Conservation (phyloP, 768 basidiomycete species). For the Chiua virens region DNA sequence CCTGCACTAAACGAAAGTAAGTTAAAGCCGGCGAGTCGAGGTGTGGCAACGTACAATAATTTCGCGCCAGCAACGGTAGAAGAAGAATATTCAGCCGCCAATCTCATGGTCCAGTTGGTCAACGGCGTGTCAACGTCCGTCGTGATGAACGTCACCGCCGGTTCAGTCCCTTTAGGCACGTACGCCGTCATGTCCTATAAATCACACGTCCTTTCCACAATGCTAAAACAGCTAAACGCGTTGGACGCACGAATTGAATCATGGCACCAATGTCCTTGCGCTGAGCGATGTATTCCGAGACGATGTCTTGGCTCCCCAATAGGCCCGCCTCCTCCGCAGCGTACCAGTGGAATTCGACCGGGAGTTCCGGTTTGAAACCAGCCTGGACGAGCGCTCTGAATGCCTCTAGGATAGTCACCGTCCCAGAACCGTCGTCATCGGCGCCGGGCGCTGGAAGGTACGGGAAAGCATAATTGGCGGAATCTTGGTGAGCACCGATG, state of each 20-base stretch:
- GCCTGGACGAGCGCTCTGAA: slow-evolving; percentile 70
- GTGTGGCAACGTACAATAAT: slow-evolving; percentile 31
- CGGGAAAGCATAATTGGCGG: slow-evolving; percentile 40
- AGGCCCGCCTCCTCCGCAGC: slow-evolving; percentile 58
- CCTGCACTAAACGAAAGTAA: slow-evolving; percentile 23
- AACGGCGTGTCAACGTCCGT: slow-evolving; percentile 45
- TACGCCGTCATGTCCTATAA: slow-evolving; percentile 39
- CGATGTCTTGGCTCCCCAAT: slow-evolving; percentile 47
- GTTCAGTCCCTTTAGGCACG: slow-evolving; percentile 9
- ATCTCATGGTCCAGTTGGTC: slow-evolving; percentile 36
- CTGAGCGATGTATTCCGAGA: slow-evolving; percentile 45
- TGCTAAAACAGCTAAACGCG: too few relatives aligned
- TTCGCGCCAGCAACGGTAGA: slow-evolving; percentile 13
- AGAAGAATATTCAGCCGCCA: slow-evolving; percentile 32
- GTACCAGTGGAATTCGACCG: slow-evolving; percentile 85
- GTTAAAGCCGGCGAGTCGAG: too few relatives aligned
- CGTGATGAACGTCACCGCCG: slow-evolving; percentile 31
- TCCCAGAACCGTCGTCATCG: slow-evolving; percentile 60
- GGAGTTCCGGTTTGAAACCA: slow-evolving; percentile 62
- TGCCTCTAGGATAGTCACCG: slow-evolving; percentile 72
- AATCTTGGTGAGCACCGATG: slow-evolving; percentile 45
- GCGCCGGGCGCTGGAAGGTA: slow-evolving; percentile 47
- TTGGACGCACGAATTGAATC: slow-evolving; percentile 43
- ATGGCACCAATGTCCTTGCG: slow-evolving; percentile 50
- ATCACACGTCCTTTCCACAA: too few relatives aligned